Percentiles rank a stretch among this genome's conserved stretches.
Evolutionary conservation across 140 eudicot genomes (phyloP).

Genomic region (Cichorium intybus): DNA sequence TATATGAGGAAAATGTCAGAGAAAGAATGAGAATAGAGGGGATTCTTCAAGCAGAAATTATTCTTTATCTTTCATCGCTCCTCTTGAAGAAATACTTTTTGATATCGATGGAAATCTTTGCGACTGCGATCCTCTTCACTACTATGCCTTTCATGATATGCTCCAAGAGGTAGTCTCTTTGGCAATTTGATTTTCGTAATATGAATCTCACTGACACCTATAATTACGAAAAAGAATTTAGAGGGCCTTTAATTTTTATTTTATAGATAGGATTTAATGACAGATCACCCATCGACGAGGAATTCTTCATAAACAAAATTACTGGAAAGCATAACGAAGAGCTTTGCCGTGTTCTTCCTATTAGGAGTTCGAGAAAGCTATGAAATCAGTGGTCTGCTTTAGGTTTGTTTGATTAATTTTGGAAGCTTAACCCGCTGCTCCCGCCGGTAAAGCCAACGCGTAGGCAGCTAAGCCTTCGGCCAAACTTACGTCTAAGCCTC

Average conservation of each 20-base stretch:
- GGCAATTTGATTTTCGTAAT: background rate
- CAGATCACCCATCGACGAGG: no score
- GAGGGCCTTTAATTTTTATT: no score
- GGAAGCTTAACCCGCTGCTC: slow-evolving; percentile 40
- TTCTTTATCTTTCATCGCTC: slow-evolving; percentile 56
- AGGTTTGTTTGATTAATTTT: no score
- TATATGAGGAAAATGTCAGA: background rate
- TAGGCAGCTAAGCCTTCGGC: slow-evolving; percentile 43
- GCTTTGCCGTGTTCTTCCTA: slow-evolving; percentile 58
- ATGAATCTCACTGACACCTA: background rate
- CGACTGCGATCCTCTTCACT: slow-evolving; percentile 89
- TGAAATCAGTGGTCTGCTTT: slow-evolving; percentile 70
- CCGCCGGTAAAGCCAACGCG: slow-evolving; percentile 26
- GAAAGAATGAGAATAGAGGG: background rate
- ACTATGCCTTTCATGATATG: slow-evolving; percentile 79
- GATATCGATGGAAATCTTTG: slow-evolving; percentile 88
- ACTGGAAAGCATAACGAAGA: slow-evolving; percentile 88
- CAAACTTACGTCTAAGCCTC: slow-evolving; percentile 76
- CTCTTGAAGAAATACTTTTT: slow-evolving; percentile 79
- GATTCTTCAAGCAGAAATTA: slow-evolving; percentile 32
- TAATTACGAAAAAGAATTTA: no score
- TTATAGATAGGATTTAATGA: no score
- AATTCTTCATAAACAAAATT: slow-evolving; percentile 58
- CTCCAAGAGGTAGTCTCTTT: slow-evolving; percentile 66
- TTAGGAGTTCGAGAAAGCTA: slow-evolving; percentile 73